A percentile compares a stretch with the other conserved stretches of the same genome.
phyloP scores from a whole-genome alignment of 2,329 filamentous ascomycete species.

The Talaromyces marneffei region DNA sequence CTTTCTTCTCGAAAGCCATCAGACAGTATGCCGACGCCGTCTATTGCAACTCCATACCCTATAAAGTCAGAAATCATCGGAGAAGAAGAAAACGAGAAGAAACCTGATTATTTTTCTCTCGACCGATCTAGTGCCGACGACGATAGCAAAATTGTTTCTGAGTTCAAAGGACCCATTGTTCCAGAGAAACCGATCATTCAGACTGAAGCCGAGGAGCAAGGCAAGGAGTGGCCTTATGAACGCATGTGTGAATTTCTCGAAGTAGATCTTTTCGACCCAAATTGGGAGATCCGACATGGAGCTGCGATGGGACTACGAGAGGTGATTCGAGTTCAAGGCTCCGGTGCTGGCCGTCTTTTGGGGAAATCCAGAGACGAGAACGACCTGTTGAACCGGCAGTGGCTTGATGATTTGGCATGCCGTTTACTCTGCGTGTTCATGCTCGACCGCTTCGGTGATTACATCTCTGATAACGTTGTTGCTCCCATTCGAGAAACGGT shows the following conservation, averaged over 20 bases:
- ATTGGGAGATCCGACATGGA: constrained; percentile 94
- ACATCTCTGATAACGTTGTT: constrained; percentile 94
- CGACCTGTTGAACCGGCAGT: constrained; percentile 69
- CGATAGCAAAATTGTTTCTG: constrained; percentile 83
- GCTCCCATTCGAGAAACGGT: constrained; percentile 94
- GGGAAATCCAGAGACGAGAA: constrained; percentile 70
- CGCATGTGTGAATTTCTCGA: constrained; percentile 89
- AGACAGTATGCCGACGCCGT: constrained; percentile 58
- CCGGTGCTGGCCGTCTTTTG: constrained; percentile 71
- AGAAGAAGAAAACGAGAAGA: constrained; percentile 55
- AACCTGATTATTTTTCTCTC: constrained; percentile 82
- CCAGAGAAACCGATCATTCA: constrained; percentile 84
- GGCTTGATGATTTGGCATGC: constrained; percentile 93
- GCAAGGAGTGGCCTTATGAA: constrained; percentile 88
- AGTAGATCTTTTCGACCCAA: constrained; percentile 84
- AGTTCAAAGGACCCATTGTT: constrained; percentile 80
- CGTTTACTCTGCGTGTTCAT: constrained; percentile 93
- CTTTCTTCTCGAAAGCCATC: constrained; percentile 64
- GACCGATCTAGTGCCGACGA: constrained; percentile 79
- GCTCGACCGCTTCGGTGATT: constrained; percentile 95
- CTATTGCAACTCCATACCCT: constrained; percentile 46
- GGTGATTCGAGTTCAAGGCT: constrained; percentile 83
- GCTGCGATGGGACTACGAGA: constrained; percentile 93
- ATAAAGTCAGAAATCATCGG: constrained; percentile 57
- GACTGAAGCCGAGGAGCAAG: constrained; percentile 67